Evolutionary conservation across 352 stramenopile species (phyloP).

Genomic region (Pilasporangium apinafurcum): DNA sequence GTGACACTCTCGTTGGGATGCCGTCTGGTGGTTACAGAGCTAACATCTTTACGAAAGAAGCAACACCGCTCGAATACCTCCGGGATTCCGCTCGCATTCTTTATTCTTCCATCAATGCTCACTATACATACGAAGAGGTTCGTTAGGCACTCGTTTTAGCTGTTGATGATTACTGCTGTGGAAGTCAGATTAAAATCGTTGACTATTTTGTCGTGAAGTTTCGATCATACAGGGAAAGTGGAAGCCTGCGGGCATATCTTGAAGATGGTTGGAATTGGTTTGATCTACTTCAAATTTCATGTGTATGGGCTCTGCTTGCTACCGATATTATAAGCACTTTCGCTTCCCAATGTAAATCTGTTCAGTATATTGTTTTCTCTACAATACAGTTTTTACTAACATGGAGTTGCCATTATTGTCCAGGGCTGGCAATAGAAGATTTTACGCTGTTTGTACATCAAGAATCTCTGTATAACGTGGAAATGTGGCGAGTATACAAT

Average conservation of each 20-base stretch:
- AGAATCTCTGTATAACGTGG: slow-evolving; percentile 52
- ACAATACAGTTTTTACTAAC: background rate
- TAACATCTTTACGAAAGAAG: slow-evolving; percentile 36
- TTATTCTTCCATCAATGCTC: slow-evolving; percentile 59
- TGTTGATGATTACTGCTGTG: too few species aligned
- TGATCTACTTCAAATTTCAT: slow-evolving; percentile 62
- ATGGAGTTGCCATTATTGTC: background rate
- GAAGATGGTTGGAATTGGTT: slow-evolving; percentile 77
- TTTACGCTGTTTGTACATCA: slow-evolving; percentile 51
- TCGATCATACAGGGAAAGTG: slow-evolving; percentile 38
- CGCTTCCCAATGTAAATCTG: slow-evolving; percentile 13
- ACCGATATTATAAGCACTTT: slow-evolving; percentile 45
- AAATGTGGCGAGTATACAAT: slow-evolving; percentile 55
- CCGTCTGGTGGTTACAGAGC: slow-evolving; percentile 61
- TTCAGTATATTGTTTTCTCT: background rate
- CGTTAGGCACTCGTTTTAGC: background rate
- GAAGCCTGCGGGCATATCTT: slow-evolving; percentile 52
- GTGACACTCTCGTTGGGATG: slow-evolving; percentile 66
- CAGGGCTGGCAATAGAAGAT: slow-evolving; percentile 16
- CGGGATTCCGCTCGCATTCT: slow-evolving; percentile 44
- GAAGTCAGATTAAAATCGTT: background rate
- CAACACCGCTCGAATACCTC: slow-evolving; percentile 41
- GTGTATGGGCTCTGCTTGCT: slow-evolving; percentile 56
- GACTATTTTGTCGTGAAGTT: slow-evolving; percentile 8
- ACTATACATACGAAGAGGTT: slow-evolving; percentile 70